Conservation (phyloP, 805 yeast genomes). For the Ogataea allantospora region DNA sequence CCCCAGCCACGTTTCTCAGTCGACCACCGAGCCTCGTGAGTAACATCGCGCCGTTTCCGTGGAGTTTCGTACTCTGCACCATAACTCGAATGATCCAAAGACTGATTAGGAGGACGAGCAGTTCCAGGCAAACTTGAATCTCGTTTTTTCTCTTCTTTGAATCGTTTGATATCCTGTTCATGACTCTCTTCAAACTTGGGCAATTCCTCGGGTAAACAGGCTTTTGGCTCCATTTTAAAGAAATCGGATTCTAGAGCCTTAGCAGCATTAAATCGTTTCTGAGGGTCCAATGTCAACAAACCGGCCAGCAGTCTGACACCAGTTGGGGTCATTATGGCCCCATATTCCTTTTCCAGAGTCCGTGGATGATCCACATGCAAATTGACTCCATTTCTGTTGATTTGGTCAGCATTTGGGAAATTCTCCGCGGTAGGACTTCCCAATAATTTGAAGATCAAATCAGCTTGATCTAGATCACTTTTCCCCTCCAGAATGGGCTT, state of each 20-base stretch:
- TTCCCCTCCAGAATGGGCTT: constrained; percentile 84
- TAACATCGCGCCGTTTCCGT: constrained; percentile 7
- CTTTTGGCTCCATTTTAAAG: constrained; percentile 66
- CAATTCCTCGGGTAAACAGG: constrained; percentile 51
- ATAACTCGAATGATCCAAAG: constrained; percentile 21
- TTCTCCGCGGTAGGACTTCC: constrained; percentile 69
- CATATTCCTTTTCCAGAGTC: constrained; percentile 50
- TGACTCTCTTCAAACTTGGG: constrained; percentile 83
- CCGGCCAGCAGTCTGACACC: constrained; percentile 60
- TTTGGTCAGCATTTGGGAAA: constrained; percentile 59
- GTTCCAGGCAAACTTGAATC: constrained; percentile 2
- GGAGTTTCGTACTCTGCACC: constrained; percentile 14
- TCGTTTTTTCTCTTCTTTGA: constrained; percentile 39
- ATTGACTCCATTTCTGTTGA: constrained; percentile 54
- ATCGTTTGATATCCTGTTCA: constrained; percentile 73
- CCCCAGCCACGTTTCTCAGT: constrained; percentile 8
- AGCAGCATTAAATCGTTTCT: constrained; percentile 69
- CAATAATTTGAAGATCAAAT: constrained; percentile 70
- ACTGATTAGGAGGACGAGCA: constrained; percentile 15
- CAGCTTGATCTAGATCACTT: constrained; percentile 86
- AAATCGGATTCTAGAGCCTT: constrained; percentile 72
- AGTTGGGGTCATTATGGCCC: constrained; percentile 29
- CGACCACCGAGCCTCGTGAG: constrained; percentile 8
- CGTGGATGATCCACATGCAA: constrained; percentile 33
- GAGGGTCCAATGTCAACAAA: constrained; percentile 69